These are phyloP conservation scores for Candida odintsovae DNA, from an alignment of 805 yeast species.

Conservation along the genomic window DNA sequence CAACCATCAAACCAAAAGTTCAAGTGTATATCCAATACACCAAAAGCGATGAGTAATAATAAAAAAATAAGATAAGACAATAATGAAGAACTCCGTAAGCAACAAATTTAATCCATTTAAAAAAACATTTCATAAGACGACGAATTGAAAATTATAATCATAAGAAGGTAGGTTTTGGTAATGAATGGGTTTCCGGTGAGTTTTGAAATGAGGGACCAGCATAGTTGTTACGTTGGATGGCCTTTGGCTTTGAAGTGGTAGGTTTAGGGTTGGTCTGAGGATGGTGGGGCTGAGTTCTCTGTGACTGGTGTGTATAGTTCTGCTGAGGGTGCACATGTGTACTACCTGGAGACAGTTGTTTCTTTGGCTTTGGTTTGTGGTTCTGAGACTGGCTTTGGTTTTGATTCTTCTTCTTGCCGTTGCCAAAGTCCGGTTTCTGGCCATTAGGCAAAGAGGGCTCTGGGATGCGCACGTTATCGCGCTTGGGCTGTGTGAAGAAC, in stretches of 20 bases:
- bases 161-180: conserved; percentile 16
- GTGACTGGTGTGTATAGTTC: neutral
- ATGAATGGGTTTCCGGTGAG: conserved; percentile 10
- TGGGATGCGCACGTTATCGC: conserved; percentile 2
- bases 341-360: neutral
- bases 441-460: conserved; percentile 14
- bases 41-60: neutral
- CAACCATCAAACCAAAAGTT: neutral
- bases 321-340: neutral
- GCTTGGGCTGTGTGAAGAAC: conserved; percentile 6
- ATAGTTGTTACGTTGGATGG: conserved; percentile 1
- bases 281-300: neutral
- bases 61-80: neutral
- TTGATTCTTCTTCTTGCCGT: conserved; percentile 1
- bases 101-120: neutral
- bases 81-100: neutral
- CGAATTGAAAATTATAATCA: neutral
- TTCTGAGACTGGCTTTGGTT: neutral
- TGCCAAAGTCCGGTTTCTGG: conserved; percentile 15
- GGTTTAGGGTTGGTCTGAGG: neutral
- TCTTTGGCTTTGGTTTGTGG: conserved; percentile 1
- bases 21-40: neutral
- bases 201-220: conserved; percentile 8
- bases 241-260: neutral
- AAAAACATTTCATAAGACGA: neutral